Conservation (phyloP, 176 grass and related monocot species). For the Lolium multiflorum region DNA sequence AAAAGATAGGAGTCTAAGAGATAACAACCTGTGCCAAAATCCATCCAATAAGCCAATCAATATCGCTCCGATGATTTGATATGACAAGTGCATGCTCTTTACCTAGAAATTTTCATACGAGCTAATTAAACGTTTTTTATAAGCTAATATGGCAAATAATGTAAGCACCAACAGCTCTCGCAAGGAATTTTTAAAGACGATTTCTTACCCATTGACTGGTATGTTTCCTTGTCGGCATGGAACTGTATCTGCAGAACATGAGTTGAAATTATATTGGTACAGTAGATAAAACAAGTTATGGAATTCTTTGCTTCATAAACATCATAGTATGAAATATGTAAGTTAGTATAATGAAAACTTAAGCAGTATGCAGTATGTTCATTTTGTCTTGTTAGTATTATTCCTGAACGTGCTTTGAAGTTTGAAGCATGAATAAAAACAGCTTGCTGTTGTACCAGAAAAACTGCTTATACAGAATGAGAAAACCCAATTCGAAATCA, state of each 20-base stretch:
- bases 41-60: constrained; percentile 26
- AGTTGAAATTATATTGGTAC: constrained; percentile 13
- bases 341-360: background rate
- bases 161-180: background rate
- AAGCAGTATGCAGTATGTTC: background rate
- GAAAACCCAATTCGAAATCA: background rate
- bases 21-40: constrained; percentile 19
- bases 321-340: background rate
- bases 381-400: too few species aligned
- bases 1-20: constrained; percentile 15
- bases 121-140: constrained; percentile 3
- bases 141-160: constrained; percentile 26
- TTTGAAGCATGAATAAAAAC: background rate
- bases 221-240: background rate
- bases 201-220: constrained; percentile 62
- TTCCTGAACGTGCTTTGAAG: background rate
- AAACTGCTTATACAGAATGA: background rate
- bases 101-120: background rate
- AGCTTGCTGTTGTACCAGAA: background rate
- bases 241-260: background rate
- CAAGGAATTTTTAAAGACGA: background rate
- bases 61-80: constrained; percentile 16
- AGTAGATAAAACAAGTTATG: background rate
- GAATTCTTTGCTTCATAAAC: background rate
- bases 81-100: constrained; percentile 14